Evolutionary conservation across 441 rosid genomes (phyloP).

Genomic region (Populus hybrid): DNA sequence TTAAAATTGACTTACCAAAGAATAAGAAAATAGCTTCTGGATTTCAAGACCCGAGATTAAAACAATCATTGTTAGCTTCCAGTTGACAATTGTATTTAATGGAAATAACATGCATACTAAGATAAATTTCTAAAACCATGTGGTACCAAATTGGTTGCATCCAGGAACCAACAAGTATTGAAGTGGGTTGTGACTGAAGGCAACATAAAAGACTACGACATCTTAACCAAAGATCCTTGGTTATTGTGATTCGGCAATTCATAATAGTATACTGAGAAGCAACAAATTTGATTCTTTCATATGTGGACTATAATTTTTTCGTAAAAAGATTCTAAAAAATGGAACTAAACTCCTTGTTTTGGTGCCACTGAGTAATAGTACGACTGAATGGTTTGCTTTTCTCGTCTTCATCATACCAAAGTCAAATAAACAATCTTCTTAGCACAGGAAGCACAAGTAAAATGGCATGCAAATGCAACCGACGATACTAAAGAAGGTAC

Average conservation of each 20-base stretch:
- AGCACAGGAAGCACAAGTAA: not conserved
- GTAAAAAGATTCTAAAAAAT: not conserved
- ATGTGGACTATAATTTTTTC: not conserved
- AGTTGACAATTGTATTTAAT: not conserved
- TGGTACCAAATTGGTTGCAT: not conserved
- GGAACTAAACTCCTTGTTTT: not conserved
- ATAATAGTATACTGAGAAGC: not conserved
- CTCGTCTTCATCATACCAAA: not conserved
- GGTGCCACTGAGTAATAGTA: not conserved
- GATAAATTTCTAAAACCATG: not conserved
- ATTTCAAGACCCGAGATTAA: slow-evolving; percentile 1
- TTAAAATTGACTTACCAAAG: not conserved
- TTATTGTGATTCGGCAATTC: not conserved
- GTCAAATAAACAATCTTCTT: not conserved
- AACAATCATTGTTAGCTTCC: not conserved
- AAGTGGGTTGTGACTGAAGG: not conserved
- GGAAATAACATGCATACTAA: not conserved
- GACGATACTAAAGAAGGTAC: not conserved
- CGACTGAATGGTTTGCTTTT: not conserved
- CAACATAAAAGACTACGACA: not conserved
- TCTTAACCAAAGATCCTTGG: not conserved
- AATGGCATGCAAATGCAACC: not conserved
- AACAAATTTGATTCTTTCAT: not conserved
- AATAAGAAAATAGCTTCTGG: slow-evolving; percentile 1
- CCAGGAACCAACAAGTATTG: not conserved